phyloP scores from a whole-genome alignment of 2,329 filamentous ascomycete genomes.

The Rhinocladiella mackenziei region DNA sequence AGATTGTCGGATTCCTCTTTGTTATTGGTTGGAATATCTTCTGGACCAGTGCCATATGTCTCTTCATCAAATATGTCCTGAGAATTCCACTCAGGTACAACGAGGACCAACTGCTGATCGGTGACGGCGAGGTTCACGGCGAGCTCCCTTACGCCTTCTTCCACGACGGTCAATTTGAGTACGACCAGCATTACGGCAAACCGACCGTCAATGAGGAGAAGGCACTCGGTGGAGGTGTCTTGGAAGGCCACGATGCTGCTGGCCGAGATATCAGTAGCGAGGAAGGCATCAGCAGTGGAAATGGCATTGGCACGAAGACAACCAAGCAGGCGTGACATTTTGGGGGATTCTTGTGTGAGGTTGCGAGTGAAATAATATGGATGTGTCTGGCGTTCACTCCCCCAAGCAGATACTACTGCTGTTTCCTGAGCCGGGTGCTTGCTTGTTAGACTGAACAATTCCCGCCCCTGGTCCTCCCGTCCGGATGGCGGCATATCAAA shows the following conservation, averaged over 20 bases:
- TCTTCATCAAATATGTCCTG: constrained; percentile 50
- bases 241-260: constrained; percentile 17
- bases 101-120: constrained; percentile 45
- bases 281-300: constrained; percentile 9
- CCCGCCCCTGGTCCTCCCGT: no score
- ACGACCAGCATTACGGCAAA: constrained; percentile 13
- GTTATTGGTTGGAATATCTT: constrained; percentile 51
- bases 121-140: constrained; percentile 49
- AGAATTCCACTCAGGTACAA: constrained; percentile 48
- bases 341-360: no score
- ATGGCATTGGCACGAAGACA: constrained; percentile 8
- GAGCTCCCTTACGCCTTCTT: constrained; percentile 42
- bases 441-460: no score
- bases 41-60: constrained; percentile 48
- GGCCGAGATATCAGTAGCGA: constrained; percentile 17
- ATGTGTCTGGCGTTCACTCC: no score
- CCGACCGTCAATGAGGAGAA: constrained; percentile 7
- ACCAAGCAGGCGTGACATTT: constrained; percentile 21
- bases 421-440: no score
- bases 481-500: no score
- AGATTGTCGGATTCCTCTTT: constrained; percentile 49
- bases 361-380: no score
- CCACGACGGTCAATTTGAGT: constrained; percentile 27
- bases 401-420: no score
- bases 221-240: constrained; percentile 6